phyloP scores from a whole-genome alignment of 345 rosid species.

The Melaleuca quinquenervia region DNA sequence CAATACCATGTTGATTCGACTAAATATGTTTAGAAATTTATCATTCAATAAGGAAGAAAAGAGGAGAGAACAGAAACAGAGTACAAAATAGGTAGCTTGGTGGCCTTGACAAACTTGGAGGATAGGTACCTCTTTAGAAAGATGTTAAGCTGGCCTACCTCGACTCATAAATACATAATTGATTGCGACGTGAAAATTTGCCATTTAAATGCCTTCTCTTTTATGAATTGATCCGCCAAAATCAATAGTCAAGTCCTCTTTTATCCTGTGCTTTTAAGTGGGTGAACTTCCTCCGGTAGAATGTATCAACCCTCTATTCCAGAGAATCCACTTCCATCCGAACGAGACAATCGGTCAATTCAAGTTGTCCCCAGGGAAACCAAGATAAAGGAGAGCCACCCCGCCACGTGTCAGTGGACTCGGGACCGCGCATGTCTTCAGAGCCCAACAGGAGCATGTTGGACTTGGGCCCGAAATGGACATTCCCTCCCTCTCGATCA shows the following conservation, averaged over 20 bases:
- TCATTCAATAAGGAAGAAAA: background rate
- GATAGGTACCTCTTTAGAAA: background rate
- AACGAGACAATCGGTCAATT: background rate
- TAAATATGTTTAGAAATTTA: background rate
- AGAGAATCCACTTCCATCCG: background rate
- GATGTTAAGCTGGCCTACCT: too few species aligned
- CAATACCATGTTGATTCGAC: background rate
- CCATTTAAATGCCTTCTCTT: background rate
- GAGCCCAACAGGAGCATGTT: background rate
- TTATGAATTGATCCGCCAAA: background rate
- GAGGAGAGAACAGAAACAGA: background rate
- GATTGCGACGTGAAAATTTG: background rate
- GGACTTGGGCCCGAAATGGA: background rate
- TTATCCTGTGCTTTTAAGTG: background rate
- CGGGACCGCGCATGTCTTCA: background rate
- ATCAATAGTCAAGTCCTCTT: background rate
- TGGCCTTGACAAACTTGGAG: too few species aligned
- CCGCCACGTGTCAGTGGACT: background rate
- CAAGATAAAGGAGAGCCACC: background rate
- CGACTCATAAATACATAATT: accelerated
- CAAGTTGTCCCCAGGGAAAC: background rate
- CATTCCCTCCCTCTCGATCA: background rate
- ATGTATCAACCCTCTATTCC: background rate
- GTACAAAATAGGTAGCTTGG: background rate
- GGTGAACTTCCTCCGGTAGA: background rate